Percentiles rank a stretch among this genome's conserved stretches.
phyloP scores from a whole-genome alignment of 2,329 filamentous ascomycete genomes.

The Fusarium odoratissimum region DNA sequence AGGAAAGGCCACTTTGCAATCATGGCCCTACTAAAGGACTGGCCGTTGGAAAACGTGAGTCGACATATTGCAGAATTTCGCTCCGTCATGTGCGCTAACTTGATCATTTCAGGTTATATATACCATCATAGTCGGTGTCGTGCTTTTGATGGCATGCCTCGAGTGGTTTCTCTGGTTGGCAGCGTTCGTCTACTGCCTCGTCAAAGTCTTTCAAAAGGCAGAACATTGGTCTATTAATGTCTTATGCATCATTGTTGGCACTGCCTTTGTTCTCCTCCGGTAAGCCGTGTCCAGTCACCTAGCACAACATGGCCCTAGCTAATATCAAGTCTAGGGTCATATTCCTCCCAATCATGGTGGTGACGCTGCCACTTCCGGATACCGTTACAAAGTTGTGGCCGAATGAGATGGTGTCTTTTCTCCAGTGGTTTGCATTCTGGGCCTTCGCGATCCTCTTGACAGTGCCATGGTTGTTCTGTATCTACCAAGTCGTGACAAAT shows the following conservation, averaged over 20 bases:
- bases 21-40: constrained; percentile 60
- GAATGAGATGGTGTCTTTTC: constrained; percentile 69
- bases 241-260: constrained; percentile 79
- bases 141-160: constrained; percentile 86
- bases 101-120: constrained; percentile 78
- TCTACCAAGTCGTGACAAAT: constrained; percentile 91
- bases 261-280: constrained; percentile 81
- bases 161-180: constrained; percentile 96
- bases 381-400: constrained; percentile 81
- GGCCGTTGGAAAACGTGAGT: constrained; percentile 62
- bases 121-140: constrained; percentile 79
- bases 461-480: constrained; percentile 91
- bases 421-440: constrained; percentile 98
- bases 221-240: constrained; percentile 86
- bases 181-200: constrained; percentile 92
- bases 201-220: constrained; percentile 89
- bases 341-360: constrained; percentile 93
- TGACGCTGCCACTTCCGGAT: constrained; percentile 85
- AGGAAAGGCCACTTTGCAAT: constrained; percentile 19
- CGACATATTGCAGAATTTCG: background rate
- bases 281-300: constrained; percentile 53
- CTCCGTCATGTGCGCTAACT: background rate
- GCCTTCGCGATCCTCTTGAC: constrained; percentile 87
- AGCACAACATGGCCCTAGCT: background rate
- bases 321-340: constrained; percentile 67